Evolutionary conservation across 2,329 filamentous ascomycete genomes (phyloP), one percentile per base, ranked within the genome.

Genomic region (Waltergamsia citrina): DNA sequence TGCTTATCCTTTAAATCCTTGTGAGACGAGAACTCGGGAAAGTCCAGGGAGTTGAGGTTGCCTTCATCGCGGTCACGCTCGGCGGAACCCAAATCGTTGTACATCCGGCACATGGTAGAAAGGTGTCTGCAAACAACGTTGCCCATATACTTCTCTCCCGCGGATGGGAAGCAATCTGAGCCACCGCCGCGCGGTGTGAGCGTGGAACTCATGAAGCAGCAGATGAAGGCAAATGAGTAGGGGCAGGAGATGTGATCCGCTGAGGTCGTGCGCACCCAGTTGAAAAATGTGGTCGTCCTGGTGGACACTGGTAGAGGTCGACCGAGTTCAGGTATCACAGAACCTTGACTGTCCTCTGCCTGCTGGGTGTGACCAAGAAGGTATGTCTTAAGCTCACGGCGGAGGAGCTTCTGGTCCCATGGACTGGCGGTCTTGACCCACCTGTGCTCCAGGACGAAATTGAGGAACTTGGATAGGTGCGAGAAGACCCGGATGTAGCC

Each of bases 31-130:
- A 41, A 46, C 36, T 43, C 43, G 24, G 38, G 30, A 26, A 46
- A 46, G 31, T 44, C 28, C n/a, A 46, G 22, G 5, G 34, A 39
- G 33, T 44, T 44, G 30, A 46, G 28, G 29, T 46, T 46, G n/a
- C 36, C 29, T 26, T 44, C 41, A n/a, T 30, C 24, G 7, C 12
- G 14, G 27, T 46, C 41, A 8, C 41, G 33, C n/a, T n/a, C 18
- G 6, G 32, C 23, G 10, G 43, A 46, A 7, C 40, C 40, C 4
- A 27, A 35, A 32, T 46, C 42, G 35, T 46, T 46, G 32, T 43
- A 40, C 36, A 38, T 37, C 28, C 42, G 40, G 26, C 38, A 42
- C 33, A 36, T 33, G 14, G 41, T 42, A 4, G 43, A 23, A 11
- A 41, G 32, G 25, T 45, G 43, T 6, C 37, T 22, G 17, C 34